A percentile compares a stretch with the other conserved stretches of the same genome.
phyloP scores from a whole-genome alignment of 139 green algal species.

The Eudorina sp. region DNA sequence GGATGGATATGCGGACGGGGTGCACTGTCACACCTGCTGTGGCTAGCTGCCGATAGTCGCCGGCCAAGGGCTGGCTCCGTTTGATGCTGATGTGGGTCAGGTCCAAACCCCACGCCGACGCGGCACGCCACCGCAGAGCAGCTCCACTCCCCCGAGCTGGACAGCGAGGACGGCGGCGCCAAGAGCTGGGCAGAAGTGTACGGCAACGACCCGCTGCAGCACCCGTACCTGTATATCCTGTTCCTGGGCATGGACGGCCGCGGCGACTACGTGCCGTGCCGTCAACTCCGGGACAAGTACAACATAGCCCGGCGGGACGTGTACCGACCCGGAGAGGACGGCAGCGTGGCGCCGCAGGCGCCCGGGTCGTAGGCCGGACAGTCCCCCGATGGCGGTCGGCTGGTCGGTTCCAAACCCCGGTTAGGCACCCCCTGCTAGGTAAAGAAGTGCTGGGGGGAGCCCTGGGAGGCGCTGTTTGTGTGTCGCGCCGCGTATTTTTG shows the following conservation, averaged over 20 bases:
- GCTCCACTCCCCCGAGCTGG: conserved; percentile 68
- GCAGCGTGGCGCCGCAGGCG: neutral
- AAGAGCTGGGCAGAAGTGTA: conserved; percentile 49
- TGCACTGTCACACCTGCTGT: too few relatives aligned
- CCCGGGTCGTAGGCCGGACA: neutral
- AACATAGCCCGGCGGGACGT: conserved; percentile 59
- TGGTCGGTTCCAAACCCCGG: too few relatives aligned
- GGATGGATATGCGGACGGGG: too few relatives aligned
- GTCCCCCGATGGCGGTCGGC: too few relatives aligned
- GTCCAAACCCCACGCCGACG: too few relatives aligned
- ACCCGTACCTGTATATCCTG: conserved; percentile 83
- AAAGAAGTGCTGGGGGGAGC: too few relatives aligned
- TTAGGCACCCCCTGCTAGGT: too few relatives aligned
- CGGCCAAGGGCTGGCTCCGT: too few relatives aligned
- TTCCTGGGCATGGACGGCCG: conserved; percentile 85
- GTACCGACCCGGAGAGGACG: conserved; percentile 44
- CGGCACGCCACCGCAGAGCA: conserved; percentile 75
- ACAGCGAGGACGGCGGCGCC: conserved; percentile 35
- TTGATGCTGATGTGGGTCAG: too few relatives aligned
- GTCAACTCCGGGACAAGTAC: conserved; percentile 82
- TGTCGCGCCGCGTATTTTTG: too few relatives aligned
- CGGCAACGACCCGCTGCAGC: conserved; percentile 55
- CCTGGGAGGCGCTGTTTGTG: too few relatives aligned
- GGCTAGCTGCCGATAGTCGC: too few relatives aligned
- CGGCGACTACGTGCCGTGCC: conserved; percentile 84